Evolutionary conservation across 176 grass and related monocot species (phyloP), one percentile per base, ranked within the genome.

Genomic region (Cenchrus americanus): DNA sequence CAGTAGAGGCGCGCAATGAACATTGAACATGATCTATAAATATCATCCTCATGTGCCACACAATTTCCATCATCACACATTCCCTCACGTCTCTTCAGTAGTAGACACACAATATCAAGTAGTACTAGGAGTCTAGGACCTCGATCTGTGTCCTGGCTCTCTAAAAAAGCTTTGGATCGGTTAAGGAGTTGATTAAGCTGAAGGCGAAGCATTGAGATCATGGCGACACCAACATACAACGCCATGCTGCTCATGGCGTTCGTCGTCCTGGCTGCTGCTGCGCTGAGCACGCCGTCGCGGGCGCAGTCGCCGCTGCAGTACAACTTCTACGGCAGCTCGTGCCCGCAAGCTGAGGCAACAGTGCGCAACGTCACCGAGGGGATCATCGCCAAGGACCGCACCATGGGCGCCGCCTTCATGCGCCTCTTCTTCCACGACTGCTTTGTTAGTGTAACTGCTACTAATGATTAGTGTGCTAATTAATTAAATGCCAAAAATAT

Each of bases 361-460:
- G 12, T 80, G 19, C 78, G 78, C 49, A 55, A 54, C 11, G 78
- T 40, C 18, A 68, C 49, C 0, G 12, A 5, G 19, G 30, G 14
- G 7, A 53, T 80, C 48, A 80, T 80, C 63, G 1, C 0, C 12
- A 54, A 14, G 0, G 75, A 88, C 17, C 2, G 5, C 30, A 82
- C 64, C 53, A 77, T 82, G 10, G 79, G 63, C 2, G 86, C 86
- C 30, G 86, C 86, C 72, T 76, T 92, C 32, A 5, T 94, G 55
- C 69, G 93, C 5, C 84, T 94, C 48, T 82, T 86, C 71, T 94
- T 94, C 82, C 93, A 94, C 22, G 92, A 94, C 74, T 94, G 92
- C 82, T 94, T 94, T 14, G 87, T 92, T 19, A 84, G 78, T 49
- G 87, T 92, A 88, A 88, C 3, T 1, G 9, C 43, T 9, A 44